Conservation (phyloP, 176 grass and related monocot species). For the Carex cristatella region DNA sequence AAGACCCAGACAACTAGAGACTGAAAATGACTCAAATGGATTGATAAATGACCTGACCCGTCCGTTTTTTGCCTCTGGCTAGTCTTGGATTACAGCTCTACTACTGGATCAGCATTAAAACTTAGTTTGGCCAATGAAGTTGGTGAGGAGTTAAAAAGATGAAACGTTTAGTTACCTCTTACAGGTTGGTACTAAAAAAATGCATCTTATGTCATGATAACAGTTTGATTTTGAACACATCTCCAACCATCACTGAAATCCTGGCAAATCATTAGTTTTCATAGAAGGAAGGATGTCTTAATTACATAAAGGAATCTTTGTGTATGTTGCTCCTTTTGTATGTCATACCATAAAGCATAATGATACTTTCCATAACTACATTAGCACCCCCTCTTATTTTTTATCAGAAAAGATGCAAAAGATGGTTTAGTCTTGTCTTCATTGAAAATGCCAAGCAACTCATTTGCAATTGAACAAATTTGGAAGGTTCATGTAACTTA, state of each 20-base stretch:
- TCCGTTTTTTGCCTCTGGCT: neutral
- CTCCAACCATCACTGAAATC: neutral
- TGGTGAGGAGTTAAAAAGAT: neutral
- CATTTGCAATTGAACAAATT: neutral
- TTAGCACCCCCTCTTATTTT: neutral
- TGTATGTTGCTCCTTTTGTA: conserved; percentile 5
- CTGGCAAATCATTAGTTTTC: neutral
- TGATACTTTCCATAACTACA: neutral
- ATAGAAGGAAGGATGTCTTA: neutral
- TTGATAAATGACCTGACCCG: neutral
- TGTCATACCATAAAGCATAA: neutral
- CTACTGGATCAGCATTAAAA: neutral
- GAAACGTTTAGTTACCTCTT: neutral
- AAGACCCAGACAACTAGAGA: neutral
- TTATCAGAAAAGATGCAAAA: neutral
- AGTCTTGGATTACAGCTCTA: conserved; percentile 2
- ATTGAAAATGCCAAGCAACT: conserved; percentile 3
- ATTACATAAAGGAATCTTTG: neutral
- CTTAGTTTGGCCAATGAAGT: neutral
- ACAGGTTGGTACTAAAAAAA: neutral
- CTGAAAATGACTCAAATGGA: neutral
- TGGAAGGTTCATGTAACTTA: conserved; percentile 6
- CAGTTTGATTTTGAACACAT: neutral
- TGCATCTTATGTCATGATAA: neutral
- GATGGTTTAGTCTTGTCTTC: neutral